Conservation (phyloP, 352 stramenopile genomes). For the Phytophthora hibernalis region DNA sequence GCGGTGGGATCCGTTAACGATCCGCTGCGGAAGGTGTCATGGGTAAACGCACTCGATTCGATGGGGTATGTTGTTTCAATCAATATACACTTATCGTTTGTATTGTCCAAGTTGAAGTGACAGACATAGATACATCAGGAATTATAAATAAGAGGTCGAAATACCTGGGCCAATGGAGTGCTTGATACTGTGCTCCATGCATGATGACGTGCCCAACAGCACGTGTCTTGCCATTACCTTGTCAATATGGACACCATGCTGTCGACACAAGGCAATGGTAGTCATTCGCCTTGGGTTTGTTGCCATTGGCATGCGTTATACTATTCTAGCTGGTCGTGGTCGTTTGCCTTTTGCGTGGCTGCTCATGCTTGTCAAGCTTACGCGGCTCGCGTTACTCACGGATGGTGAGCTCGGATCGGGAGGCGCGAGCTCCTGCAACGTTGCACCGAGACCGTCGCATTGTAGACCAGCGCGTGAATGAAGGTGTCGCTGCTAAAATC, state of each 20-base stretch:
- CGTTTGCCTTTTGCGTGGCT: not conserved
- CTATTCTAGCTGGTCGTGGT: not conserved
- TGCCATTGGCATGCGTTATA: not conserved
- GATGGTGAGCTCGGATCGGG: not conserved
- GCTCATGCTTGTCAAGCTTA: conserved; percentile 6
- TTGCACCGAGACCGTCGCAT: conserved; percentile 15
- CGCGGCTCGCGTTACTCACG: conserved; percentile 17
- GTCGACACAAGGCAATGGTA: not conserved
- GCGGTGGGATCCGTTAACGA: conserved; percentile 26
- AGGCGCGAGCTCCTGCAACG: conserved; percentile 19
- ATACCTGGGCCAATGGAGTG: too few relatives aligned
- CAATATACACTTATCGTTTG: not conserved
- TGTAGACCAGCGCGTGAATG: conserved; percentile 16
- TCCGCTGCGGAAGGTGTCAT: conserved; percentile 13
- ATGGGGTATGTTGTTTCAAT: conserved; percentile 5
- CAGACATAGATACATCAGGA: conserved; percentile 5
- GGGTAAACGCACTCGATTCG: not conserved
- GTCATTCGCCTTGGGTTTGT: not conserved
- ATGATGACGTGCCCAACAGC: not conserved
- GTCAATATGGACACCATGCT: not conserved
- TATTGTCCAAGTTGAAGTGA: conserved; percentile 15
- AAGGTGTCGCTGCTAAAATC: conserved; percentile 22
- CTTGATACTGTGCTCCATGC: conserved; percentile 3
- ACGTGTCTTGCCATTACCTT: not conserved
- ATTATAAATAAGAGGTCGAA: conserved; percentile 10